Base-by-base conservation (phyloP, 768 basidiomycete genomes). In the Tulasnella sp. region DNA sequence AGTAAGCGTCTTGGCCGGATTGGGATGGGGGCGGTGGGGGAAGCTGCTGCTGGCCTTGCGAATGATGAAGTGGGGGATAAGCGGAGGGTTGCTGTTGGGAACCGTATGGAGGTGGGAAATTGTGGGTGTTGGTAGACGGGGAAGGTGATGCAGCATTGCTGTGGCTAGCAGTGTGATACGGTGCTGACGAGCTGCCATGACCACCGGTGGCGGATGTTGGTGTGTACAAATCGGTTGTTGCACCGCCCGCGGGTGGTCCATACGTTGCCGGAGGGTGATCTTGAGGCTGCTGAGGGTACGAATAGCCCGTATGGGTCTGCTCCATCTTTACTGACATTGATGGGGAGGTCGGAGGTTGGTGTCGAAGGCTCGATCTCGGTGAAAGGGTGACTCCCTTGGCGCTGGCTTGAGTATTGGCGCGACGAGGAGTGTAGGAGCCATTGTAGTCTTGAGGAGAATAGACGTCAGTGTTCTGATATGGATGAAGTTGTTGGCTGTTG, bases 311-410 rank as follows among this genome's bases (percentile, higher is more conserved):
- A 35, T 39, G 55, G 39, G 71, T 6, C 40, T 46, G 75, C n/a
- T 76, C 75, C 75, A 76, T 76, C 37, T 40, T 76, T n/a, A 40
- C 57, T 32, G 48, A 57, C 32, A 61, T 37, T 11, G 57, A 7
- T 61, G 75, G 75, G 15, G 75, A 76, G 44, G 18, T 35, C 11
- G 73, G 73, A 42, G 46, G 40, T 57, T n/a, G 75, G 6, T 61
- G 75, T 69, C 75, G 75, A 32, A 57, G 57, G 61, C 57, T 76
- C 48, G 75, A 55, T 76, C 75, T 76, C 35, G 75, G 75, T n/a
- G 75, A 76, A 35, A 76, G 75, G 57, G 75, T 76, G 75, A 76
- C 75, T 76, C 75, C 57, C 39, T 76, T 76, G 20, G 73, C 73
- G 61, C 75, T 39, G 37, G 75, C 42, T 51, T 46, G 42, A 11